Evolutionary conservation across 371 early-diverging fungal genomes (phyloP).

Genomic region (Cokeromyces recurvatus): DNA sequence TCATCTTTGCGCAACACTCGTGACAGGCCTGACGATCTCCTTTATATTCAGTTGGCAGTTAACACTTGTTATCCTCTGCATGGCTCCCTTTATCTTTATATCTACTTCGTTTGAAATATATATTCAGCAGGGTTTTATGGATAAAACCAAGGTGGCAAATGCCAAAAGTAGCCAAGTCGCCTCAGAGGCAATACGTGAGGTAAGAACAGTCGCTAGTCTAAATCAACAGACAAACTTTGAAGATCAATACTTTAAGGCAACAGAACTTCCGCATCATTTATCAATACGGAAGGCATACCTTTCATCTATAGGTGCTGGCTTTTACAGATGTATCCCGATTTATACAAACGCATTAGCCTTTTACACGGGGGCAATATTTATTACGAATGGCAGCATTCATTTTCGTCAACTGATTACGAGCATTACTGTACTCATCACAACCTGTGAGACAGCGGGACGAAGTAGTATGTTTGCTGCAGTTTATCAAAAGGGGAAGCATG

Average conservation of each 20-base stretch:
- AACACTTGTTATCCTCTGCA: slow-evolving; percentile 50
- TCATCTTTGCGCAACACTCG: slow-evolving; percentile 44
- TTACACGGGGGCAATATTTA: slow-evolving; percentile 50
- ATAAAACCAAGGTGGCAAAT: slow-evolving; percentile 60
- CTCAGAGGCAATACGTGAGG: slow-evolving; percentile 79
- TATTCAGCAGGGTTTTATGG: slow-evolving; percentile 46
- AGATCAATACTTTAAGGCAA: slow-evolving; percentile 48
- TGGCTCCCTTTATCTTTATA: slow-evolving; percentile 45
- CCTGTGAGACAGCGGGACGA: slow-evolving; percentile 57
- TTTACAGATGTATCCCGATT: slow-evolving; percentile 59
- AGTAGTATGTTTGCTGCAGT: slow-evolving; percentile 47
- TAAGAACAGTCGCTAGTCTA: slow-evolving; percentile 83
- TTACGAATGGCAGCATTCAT: slow-evolving; percentile 25
- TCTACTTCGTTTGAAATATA: slow-evolving; percentile 36
- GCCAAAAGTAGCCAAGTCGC: slow-evolving; percentile 71
- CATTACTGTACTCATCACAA: too few species aligned
- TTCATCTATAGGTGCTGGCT: slow-evolving; percentile 60
- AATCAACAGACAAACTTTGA: slow-evolving; percentile 72
- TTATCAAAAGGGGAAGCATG: slow-evolving; percentile 73
- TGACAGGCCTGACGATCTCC: slow-evolving; percentile 38
- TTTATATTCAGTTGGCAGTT: slow-evolving; percentile 53
- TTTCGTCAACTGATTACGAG: slow-evolving; percentile 52
- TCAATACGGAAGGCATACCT: slow-evolving; percentile 52
- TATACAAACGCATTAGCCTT: slow-evolving; percentile 61
- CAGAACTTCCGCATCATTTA: slow-evolving; percentile 59